Percentiles rank a stretch among this genome's conserved stretches.
Evolutionary conservation across 73 alveolate species (phyloP).

Genomic region (Paramecium primaurelia): DNA sequence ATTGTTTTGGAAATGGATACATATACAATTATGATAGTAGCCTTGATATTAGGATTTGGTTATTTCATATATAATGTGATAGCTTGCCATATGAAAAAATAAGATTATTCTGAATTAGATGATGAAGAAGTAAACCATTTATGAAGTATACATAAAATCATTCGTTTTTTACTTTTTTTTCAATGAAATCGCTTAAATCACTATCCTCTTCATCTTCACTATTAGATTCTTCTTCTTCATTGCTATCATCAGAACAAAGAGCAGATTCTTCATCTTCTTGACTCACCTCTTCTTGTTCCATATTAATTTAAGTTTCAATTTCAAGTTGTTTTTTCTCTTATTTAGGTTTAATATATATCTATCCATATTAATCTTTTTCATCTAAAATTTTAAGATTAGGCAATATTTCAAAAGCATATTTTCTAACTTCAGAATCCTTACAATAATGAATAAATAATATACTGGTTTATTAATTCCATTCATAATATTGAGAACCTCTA

Average conservation of each 20-base stretch:
- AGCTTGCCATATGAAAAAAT: not conserved
- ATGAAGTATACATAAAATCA: not conserved
- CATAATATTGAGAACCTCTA: not conserved
- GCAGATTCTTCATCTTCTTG: not conserved
- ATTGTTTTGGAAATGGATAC: not conserved
- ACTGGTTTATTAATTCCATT: constrained; percentile 1
- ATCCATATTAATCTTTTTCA: not conserved
- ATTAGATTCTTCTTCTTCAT: not conserved
- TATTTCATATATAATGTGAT: not conserved
- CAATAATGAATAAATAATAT: not conserved
- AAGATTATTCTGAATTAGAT: not conserved
- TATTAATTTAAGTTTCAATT: not conserved
- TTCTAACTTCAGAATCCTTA: not conserved
- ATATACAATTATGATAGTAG: not conserved
- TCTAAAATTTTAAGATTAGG: not conserved
- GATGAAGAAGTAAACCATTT: not conserved
- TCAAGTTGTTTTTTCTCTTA: not conserved
- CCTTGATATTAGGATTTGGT: not conserved
- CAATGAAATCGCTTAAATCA: not conserved
- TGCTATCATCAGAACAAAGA: not conserved
- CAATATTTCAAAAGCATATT: not conserved
- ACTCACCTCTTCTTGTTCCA: not conserved
- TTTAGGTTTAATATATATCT: not conserved
- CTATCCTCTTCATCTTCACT: not conserved
- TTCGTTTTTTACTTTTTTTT: not conserved